Evolutionary conservation across 1,139 yeast species (phyloP), one percentile per base, ranked within the genome.

Genomic region (Blastobotrys arbuscula): DNA sequence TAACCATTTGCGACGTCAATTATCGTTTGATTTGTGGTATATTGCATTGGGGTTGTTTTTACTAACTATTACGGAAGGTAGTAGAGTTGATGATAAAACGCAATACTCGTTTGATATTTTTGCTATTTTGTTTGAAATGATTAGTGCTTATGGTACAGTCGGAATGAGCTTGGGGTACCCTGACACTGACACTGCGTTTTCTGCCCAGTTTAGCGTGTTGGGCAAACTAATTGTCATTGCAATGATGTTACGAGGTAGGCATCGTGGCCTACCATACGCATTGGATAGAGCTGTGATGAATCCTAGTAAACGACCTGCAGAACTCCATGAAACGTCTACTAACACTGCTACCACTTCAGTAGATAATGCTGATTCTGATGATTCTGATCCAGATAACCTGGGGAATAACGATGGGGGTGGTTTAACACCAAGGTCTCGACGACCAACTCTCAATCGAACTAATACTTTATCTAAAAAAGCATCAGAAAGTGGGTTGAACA

Each of bases 111-210:
- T 90, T 61, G 73, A 79, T 9, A 78, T 87, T 16, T 92, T 90
- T 66, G 72, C 79, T 9, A 72, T 87, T 2, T 68, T 92, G 60
- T 92, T 92, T 67, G 99, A 92, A 64, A 81, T 89, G 52, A 85
- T 88, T 4, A 84, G 95, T 59, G 98, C 98, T 0, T 94, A 92
- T 66, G 97, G 97, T 65, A 90, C 96, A 0, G 97, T 90, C 42
- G 98, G 98, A 0, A 68, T 90, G 55, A 84, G 95, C 2, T 68
- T 89, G 51, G 98, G 98, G 0, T 89, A 80, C 57, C 85, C 95
- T 0, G 71, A 70, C 42, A 71, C 77, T 7, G 71, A 77, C 54
- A 74, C 88, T 4, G 86, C 97, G 2, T 77, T 92, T 45, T 75
- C 84, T 15, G 89, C 80, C 0, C 77, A 84, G 61, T 87, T 92